Evolutionary conservation across 2,329 filamentous ascomycete genomes (phyloP).

Genomic region (Pezicula radicicola): DNA sequence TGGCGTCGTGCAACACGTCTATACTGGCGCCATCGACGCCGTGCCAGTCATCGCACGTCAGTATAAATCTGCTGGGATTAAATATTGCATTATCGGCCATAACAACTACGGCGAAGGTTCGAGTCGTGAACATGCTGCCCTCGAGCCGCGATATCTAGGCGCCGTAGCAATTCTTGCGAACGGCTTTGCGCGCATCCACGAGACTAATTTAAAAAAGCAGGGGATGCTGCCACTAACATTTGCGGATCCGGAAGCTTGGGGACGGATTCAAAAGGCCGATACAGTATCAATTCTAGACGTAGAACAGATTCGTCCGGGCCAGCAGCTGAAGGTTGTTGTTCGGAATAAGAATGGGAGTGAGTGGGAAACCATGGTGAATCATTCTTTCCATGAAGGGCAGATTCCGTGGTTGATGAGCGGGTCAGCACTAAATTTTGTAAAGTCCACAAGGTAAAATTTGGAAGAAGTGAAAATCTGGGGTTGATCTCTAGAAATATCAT

Average conservation of each 20-base stretch:
- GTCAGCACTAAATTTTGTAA: slow-evolving; percentile 7
- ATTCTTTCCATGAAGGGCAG: slow-evolving; percentile 8
- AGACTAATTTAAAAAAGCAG: slow-evolving; percentile 29
- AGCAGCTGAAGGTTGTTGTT: slow-evolving; percentile 4
- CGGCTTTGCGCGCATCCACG: slow-evolving; percentile 26
- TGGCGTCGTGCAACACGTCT: slow-evolving; percentile 25
- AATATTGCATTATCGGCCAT: slow-evolving; percentile 33
- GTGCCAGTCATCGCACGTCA: slow-evolving; percentile 27
- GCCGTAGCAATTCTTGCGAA: slow-evolving; percentile 23
- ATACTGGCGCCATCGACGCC: slow-evolving; percentile 11
- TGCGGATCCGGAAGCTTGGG: slow-evolving; percentile 13
- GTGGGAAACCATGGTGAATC: slow-evolving; percentile 7
- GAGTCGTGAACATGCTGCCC: slow-evolving; percentile 25
- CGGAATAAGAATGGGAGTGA: slow-evolving; percentile 3
- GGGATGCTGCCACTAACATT: slow-evolving; percentile 27
- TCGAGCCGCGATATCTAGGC: slow-evolving; percentile 24
- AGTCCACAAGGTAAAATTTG: neutral
- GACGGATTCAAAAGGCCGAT: slow-evolving; percentile 11
- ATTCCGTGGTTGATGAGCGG: slow-evolving; percentile 9
- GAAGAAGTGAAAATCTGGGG: too few species aligned
- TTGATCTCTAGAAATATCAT: too few species aligned
- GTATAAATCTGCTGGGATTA: slow-evolving; percentile 15
- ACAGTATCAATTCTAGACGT: slow-evolving; percentile 5
- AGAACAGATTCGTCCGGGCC: slow-evolving; percentile 2
- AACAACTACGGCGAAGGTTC: slow-evolving; percentile 27